Evolutionary conservation across 352 stramenopile genomes (phyloP).

Genomic region (Blastocystis sp.): DNA sequence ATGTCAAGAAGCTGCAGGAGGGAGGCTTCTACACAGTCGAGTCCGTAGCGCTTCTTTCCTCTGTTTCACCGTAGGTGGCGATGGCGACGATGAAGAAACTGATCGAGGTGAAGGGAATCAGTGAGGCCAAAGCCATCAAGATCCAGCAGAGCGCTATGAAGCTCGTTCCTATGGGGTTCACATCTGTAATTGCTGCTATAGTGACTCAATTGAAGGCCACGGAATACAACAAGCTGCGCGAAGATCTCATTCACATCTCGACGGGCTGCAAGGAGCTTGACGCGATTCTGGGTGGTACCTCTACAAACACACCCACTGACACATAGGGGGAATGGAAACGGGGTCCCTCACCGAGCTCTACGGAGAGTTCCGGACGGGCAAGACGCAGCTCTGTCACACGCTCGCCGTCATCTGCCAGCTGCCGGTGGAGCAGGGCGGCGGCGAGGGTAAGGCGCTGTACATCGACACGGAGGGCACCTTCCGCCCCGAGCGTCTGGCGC

Average conservation of each 20-base stretch:
- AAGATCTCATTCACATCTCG: constrained; percentile 89
- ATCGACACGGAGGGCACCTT: no score
- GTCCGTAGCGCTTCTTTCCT: constrained; percentile 73
- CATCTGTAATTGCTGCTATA: no score
- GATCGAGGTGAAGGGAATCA: constrained; percentile 73
- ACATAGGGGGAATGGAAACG: constrained; percentile 92
- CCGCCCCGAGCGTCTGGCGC: no score
- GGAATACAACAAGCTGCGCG: constrained; percentile 70
- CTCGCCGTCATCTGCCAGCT: no score
- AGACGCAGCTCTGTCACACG: no score
- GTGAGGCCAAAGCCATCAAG: no score
- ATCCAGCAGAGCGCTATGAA: constrained; percentile 75
- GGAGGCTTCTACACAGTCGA: constrained; percentile 95
- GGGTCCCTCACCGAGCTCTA: constrained; percentile 95
- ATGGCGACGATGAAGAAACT: constrained; percentile 94
- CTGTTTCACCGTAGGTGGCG: constrained; percentile 70
- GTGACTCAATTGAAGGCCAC: constrained; percentile 71
- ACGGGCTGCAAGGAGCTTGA: constrained; percentile 74
- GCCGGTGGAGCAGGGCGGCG: constrained; percentile 86
- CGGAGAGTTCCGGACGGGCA: constrained; percentile 70
- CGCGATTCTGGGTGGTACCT: constrained; percentile 79
- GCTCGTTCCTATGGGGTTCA: constrained; percentile 96
- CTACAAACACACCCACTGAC: neutral
- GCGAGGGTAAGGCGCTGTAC: constrained; percentile 82
- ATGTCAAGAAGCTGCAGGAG: constrained; percentile 96